Base-by-base conservation (phyloP, 2,329 filamentous ascomycete genomes). In the Ampelomyces quisqualis region DNA sequence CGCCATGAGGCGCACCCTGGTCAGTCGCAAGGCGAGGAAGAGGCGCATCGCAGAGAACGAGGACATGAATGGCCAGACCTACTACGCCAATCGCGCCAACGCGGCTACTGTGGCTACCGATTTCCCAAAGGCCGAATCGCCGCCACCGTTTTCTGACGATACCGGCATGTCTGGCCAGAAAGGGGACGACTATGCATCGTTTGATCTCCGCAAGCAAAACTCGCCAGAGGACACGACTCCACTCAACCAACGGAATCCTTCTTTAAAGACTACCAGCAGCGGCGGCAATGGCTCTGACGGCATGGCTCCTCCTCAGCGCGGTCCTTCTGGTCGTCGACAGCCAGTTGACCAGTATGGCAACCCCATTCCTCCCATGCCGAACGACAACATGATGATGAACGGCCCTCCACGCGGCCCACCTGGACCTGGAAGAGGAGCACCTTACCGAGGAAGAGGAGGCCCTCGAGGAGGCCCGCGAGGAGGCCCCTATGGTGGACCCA, bases 21-120 rank as follows among this genome's bases (percentile, higher is more conserved):
- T 96, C 47, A 88, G 88, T 68, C 82, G 91, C 57, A 96, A 96
- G 73, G 88, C 90, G n/a, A 81, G 90, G 48, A 90, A 93, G 77
- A 88, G 85, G 74, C 82, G 89, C 31, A 94, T 97, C 63, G 89
- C 84, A 2, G 87, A 94, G 68, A 95, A 97, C 64, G 88, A 90
- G 6, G 90, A 97, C 65, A 97, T 97, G 90, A 97, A 88, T 65
- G 91, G 91, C 19, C 84, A 93, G 59, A 93, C 90, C 62, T 96
- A 86, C 66, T 96, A 94, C 70, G 67, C 72, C 55, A 71, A 73
- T 62, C 67, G 76, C 60, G 50, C 51, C 29, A 60, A 51, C 19
- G 38, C 43, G n/a, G 51, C 53, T 10, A 43, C 53, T 42, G 62
- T 51, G 46, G 60, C 54, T 7, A 50, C 55, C 19, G 70, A 78